A percentile compares a stretch with the other conserved stretches of the same genome.
phyloP scores from a whole-genome alignment of 1,284 basidiomycete species.

The Tilletia walkeri region DNA sequence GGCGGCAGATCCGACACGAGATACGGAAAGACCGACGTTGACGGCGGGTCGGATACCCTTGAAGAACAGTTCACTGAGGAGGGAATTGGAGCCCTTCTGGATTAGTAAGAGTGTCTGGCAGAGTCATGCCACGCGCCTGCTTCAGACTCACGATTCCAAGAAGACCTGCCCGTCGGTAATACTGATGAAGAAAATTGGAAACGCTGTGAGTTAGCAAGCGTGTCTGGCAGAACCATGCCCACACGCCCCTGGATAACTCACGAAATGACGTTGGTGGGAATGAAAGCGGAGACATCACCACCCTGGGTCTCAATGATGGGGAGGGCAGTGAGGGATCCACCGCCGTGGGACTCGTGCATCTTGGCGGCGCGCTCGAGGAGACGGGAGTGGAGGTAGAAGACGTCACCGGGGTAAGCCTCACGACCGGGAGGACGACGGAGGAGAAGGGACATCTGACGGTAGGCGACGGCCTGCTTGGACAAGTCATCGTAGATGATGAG shows the following conservation, averaged over 20 bases:
- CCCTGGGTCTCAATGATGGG: constrained; percentile 99
- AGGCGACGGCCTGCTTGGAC: constrained; percentile 99
- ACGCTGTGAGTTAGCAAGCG: not conserved
- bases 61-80: not conserved
- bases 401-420: constrained; percentile 99
- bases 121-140: constrained; percentile 49
- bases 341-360: constrained; percentile 98
- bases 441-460: constrained; percentile 99
- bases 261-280: constrained; percentile 55
- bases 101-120: not conserved
- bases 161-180: constrained; percentile 56
- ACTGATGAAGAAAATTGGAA: constrained; percentile 23
- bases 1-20: constrained; percentile 98
- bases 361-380: constrained; percentile 99
- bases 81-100: not conserved
- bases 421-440: constrained; percentile 99
- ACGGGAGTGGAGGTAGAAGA: constrained; percentile 99
- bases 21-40: constrained; percentile 99
- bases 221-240: too few species aligned
- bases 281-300: constrained; percentile 93
- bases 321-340: constrained; percentile 94
- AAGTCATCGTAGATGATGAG: constrained; percentile 99
- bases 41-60: constrained; percentile 93
- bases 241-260: not conserved
- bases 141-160: constrained; percentile 78